Base-by-base conservation (phyloP, 2,329 filamentous ascomycete genomes). In the Calonectria pauciramosa region DNA sequence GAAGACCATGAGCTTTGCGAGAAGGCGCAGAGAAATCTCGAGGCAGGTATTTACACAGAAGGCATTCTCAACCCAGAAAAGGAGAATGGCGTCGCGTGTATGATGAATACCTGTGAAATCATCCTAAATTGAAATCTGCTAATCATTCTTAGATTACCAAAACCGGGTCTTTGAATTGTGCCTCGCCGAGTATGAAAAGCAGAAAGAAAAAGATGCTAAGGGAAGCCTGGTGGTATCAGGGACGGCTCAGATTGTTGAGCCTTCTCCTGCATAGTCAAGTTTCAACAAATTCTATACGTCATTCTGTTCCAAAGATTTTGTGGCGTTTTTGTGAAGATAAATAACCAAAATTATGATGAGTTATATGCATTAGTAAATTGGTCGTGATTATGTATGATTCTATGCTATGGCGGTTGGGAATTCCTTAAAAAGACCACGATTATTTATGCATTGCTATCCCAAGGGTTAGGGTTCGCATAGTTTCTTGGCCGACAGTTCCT, bases 1-100 rank as follows among this genome's bases (percentile, higher is more conserved):
- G 90, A 91, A 75, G 90, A 91, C 72, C 91, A 86, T 75, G 90
- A 91, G 80, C 83, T 91, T 1, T 91, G 90, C 77, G 90, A 91
- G 80, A 89, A 87, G 66, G 88, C 89, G 1, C 90, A 91, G 79
- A 82, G 84, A 41, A 91, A 91, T 76, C 82, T 91, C 13, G 85
- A 88, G 66, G 86, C 85, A 26, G 90, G 90, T 0, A 85, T 91
- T 4, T 91, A 91, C 78, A 84, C 85, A 3, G 89, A 90, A 75
- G 90, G 90, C 0, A 86, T 91, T 13, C 81, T 91, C 73, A 91
- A 91, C 77, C 89, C 89, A 6, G 82, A 84, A 28, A 90, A 91
- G 80, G 90, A 91, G 79, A 89, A 86, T 65, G 90, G 90, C 0
- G 90, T 91, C 64, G 38, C 71, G 1, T 79, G 77, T 79, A 76